phyloP scores from a whole-genome alignment of 2,329 filamentous ascomycete genomes.

The Seiridium unicorne region DNA sequence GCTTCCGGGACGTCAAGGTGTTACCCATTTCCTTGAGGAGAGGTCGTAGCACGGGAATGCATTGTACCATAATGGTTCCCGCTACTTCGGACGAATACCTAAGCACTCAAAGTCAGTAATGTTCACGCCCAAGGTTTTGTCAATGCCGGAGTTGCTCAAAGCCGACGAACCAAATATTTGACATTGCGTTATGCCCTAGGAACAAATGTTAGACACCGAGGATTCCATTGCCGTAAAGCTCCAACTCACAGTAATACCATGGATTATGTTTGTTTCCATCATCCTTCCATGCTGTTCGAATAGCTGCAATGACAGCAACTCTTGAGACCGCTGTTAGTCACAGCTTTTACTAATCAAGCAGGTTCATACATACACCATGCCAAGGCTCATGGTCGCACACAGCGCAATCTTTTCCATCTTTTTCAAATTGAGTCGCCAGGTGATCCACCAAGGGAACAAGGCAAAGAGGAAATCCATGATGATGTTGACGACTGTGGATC shows the following conservation, averaged over 20 bases:
- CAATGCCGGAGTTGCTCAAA: neutral
- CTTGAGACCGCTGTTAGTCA: neutral
- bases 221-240: neutral
- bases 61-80: conserved; percentile 4
- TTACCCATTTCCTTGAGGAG: neutral
- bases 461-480: conserved; percentile 53
- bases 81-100: conserved; percentile 2
- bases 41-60: neutral
- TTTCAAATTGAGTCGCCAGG: conserved; percentile 45
- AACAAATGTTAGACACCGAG: neutral
- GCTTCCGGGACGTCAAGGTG: neutral
- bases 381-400: conserved; percentile 48
- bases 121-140: no score
- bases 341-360: neutral
- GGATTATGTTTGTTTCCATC: conserved; percentile 38
- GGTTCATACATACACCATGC: conserved; percentile 33
- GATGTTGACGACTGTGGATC: conserved; percentile 43
- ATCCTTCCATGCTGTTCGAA: conserved; percentile 48
- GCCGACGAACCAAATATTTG: neutral
- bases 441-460: conserved; percentile 47
- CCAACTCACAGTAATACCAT: conserved; percentile 38
- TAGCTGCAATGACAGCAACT: conserved; percentile 39
- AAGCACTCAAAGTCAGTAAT: neutral
- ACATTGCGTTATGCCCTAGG: conserved; percentile 1
- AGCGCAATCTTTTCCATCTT: conserved; percentile 47